Conservation (phyloP, 2,329 filamentous ascomycete genomes). For the Colletotrichum simmondsii region DNA sequence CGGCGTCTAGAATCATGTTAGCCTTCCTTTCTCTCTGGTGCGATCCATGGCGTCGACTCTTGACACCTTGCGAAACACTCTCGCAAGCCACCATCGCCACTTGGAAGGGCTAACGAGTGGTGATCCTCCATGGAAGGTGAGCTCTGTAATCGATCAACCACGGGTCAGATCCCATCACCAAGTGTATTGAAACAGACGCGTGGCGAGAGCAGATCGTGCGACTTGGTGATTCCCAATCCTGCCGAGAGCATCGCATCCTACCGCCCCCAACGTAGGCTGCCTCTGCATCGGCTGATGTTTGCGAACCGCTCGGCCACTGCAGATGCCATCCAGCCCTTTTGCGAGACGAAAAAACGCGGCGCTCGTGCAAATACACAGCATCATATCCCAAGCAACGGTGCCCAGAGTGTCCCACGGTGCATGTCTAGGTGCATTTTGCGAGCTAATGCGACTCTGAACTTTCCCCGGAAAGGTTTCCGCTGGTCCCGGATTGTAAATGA, state of each 20-base stretch:
- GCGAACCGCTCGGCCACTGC: conserved; percentile 12
- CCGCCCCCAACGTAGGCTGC: neutral
- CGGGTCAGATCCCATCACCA: neutral
- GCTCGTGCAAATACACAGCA: conserved; percentile 5
- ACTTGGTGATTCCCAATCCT: neutral
- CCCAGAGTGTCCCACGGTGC: neutral
- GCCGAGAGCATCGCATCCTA: neutral
- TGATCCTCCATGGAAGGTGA: neutral
- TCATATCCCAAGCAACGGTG: conserved; percentile 12
- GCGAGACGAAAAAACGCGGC: neutral
- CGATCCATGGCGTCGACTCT: neutral
- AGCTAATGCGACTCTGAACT: conserved; percentile 4
- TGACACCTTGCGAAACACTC: conserved; percentile 21
- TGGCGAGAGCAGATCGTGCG: neutral
- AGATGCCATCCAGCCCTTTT: conserved; percentile 19
- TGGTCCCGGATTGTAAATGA: neutral
- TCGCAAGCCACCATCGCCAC: conserved; percentile 15
- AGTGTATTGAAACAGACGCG: neutral
- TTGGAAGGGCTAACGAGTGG: neutral
- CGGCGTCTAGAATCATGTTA: conserved; percentile 17
- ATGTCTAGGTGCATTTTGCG: neutral
- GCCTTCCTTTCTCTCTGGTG: conserved; percentile 1
- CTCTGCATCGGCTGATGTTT: neutral
- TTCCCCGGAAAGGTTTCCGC: neutral
- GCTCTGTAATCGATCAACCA: neutral